Evolutionary conservation across 345 rosid genomes (phyloP).

Genomic region (sweet orange (Citrus sinensis)): DNA sequence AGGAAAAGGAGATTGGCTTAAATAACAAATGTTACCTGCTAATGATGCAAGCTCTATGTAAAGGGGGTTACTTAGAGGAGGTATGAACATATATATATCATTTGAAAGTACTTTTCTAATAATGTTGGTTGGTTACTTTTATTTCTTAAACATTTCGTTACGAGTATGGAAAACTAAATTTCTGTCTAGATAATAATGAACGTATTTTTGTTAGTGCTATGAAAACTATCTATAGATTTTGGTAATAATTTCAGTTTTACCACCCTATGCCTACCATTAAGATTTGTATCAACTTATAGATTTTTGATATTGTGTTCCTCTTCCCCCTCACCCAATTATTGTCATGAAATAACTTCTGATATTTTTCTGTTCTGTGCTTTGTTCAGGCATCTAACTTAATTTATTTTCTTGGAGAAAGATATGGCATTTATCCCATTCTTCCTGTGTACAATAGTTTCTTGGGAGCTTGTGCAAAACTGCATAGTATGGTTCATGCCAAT

Average conservation of each 20-base stretch:
- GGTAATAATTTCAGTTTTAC: constrained; percentile 3
- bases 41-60: constrained; percentile 68
- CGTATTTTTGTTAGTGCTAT: not conserved
- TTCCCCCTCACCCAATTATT: not conserved
- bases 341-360: not conserved
- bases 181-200: not conserved
- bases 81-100: constrained; percentile 28
- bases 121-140: not conserved
- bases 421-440: constrained; percentile 38
- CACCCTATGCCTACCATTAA: not conserved
- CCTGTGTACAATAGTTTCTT: constrained; percentile 60
- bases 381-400: constrained; percentile 66
- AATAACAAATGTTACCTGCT: constrained; percentile 43
- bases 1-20: constrained; percentile 48
- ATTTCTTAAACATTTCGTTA: not conserved
- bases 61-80: constrained; percentile 77
- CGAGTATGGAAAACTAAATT: not conserved
- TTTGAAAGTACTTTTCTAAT: not conserved
- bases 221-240: not conserved
- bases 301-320: not conserved
- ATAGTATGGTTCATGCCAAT: constrained; percentile 35
- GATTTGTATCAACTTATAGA: constrained; percentile 2
- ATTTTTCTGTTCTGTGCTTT: constrained; percentile 15
- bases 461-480: constrained; percentile 46
- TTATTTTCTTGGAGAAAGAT: constrained; percentile 44